These are phyloP conservation scores for Dothidotthia symphoricarpi DNA, from an alignment of 2,329 filamentous ascomycete species.

Conservation along the genomic window DNA sequence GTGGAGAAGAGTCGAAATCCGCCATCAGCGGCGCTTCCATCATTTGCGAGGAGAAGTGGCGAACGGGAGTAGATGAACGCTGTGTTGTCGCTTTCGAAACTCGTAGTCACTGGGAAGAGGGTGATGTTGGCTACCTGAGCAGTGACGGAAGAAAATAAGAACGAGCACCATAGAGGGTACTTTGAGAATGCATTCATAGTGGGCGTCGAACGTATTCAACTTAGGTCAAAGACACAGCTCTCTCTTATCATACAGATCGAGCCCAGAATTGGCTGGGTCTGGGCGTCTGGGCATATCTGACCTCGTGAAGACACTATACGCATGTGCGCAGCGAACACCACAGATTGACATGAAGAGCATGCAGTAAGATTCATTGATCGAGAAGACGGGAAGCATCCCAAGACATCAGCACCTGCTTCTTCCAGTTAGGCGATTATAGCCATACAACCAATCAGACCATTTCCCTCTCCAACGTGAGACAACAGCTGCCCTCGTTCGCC, in stretches of 20 bases:
- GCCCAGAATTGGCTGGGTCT: background rate
- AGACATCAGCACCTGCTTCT: conserved; percentile 11
- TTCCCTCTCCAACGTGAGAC: conserved; percentile 21
- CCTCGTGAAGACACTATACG: conserved; percentile 1
- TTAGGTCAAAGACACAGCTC: background rate
- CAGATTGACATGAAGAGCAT: conserved; percentile 4
- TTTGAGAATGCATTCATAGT: conserved; percentile 3
- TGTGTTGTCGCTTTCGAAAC: conserved; percentile 31
- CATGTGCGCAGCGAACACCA: conserved; percentile 2
- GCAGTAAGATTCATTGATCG: conserved; percentile 1
- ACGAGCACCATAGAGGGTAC: conserved; percentile 7
- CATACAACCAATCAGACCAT: conserved; percentile 11
- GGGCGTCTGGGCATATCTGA: background rate
- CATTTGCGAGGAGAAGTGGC: conserved; percentile 25
- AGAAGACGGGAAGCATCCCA: background rate
- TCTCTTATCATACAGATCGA: conserved; percentile 1
- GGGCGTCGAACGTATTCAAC: background rate
- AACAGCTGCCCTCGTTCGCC: conserved; percentile 5
- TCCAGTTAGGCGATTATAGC: conserved; percentile 7
- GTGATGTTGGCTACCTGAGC: conserved; percentile 21
- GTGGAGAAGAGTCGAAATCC: conserved; percentile 24
- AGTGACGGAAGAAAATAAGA: conserved; percentile 3
- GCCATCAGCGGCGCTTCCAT: conserved; percentile 31
- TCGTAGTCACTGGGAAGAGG: conserved; percentile 20
- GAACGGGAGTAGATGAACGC: conserved; percentile 24